These are phyloP conservation scores for Cladophialophora bantiana DNA, from an alignment of 2,329 filamentous ascomycete species.

Conservation along the genomic window DNA sequence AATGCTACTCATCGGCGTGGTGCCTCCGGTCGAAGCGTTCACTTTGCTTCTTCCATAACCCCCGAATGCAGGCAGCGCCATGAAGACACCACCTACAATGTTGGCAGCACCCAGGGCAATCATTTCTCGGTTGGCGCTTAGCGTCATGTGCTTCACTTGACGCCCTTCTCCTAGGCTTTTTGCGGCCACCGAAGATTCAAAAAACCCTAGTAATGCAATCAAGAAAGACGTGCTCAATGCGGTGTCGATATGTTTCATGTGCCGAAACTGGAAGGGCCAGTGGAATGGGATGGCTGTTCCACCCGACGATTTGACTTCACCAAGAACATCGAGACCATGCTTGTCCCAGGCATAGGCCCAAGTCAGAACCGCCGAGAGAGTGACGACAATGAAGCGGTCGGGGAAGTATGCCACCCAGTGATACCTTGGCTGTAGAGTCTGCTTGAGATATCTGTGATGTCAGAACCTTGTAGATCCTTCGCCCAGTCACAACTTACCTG, in stretches of 20 bases:
- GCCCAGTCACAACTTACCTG: constrained; percentile 62
- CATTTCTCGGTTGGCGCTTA: constrained; percentile 91
- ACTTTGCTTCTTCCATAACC: constrained; percentile 97
- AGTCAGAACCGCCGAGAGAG: constrained; percentile 80
- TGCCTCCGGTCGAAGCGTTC: constrained; percentile 88
- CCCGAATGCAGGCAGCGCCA: constrained; percentile 91
- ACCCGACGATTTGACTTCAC: constrained; percentile 73
- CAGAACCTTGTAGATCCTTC: constrained; percentile 17
- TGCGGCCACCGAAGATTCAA: constrained; percentile 94
- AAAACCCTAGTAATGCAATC: constrained; percentile 95
- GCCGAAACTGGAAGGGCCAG: constrained; percentile 79
- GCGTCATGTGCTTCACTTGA: constrained; percentile 76
- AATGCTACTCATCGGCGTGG: constrained; percentile 91
- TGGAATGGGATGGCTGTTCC: constrained; percentile 76
- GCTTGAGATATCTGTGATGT: constrained; percentile 75
- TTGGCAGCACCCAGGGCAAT: constrained; percentile 91
- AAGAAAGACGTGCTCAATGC: constrained; percentile 91
- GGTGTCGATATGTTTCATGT: constrained; percentile 82
- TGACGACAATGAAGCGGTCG: constrained; percentile 88
- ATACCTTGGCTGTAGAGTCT: constrained; percentile 77
- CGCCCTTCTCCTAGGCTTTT: constrained; percentile 78
- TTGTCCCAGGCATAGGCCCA: constrained; percentile 79
- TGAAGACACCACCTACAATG: constrained; percentile 88
- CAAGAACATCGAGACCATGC: constrained; percentile 81
- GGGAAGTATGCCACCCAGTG: constrained; percentile 86